Base-by-base conservation (phyloP, 495 filamentous ascomycete genomes). In the Aspergillus nidulans region DNA sequence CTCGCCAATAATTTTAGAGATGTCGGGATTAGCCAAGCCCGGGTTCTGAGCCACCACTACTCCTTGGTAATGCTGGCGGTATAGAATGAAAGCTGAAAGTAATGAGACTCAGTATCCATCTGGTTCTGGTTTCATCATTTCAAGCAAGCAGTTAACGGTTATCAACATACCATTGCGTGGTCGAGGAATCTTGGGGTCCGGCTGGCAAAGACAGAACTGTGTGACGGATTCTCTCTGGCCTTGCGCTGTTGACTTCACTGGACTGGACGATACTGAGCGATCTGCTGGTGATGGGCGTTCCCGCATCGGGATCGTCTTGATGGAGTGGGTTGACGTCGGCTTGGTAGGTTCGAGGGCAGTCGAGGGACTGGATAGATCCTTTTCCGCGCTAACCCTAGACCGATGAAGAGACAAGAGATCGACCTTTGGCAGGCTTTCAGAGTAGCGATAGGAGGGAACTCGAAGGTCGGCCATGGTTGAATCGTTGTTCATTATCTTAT, bases 1-100 rank as follows among this genome's bases (percentile, higher is more conserved):
- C 63, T 92, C 86, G 40, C 95, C 94, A 63, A 97, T 96, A 60
- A 97, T 94, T 72, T 97, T 97, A 34, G 94, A 97, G 55, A 98
- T 96, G 46, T 98, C 91, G 5, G 94, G 94, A 70, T 98, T 98
- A 30, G 95, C 84, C 58, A 96, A 82, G 39, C 91, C 90, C 6
- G 92, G 94, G 64, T 97, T 79, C 61, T 88, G 83, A 10, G 84
- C 78, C 7, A 92, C 87, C 9, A 97, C 88, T 8, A 80, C 73
- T 6, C 85, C 84, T 73, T 97, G 94, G 64, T 94, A 85, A 69
- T 95, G 89, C 67, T 97, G 94, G 25, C 94, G 89, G 73, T 96
- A 98, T 61, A 98, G 81, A 61, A 98, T 98, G 71, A 98, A 98
- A 32, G 95, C 94, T 98, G 67, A 28, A 46, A 13, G 32, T 8